Percentiles rank a stretch among this genome's conserved stretches.
These are phyloP conservation scores for Naumovozyma castellii DNA, from an alignment of 805 yeast genomes.

Conservation along the genomic window DNA sequence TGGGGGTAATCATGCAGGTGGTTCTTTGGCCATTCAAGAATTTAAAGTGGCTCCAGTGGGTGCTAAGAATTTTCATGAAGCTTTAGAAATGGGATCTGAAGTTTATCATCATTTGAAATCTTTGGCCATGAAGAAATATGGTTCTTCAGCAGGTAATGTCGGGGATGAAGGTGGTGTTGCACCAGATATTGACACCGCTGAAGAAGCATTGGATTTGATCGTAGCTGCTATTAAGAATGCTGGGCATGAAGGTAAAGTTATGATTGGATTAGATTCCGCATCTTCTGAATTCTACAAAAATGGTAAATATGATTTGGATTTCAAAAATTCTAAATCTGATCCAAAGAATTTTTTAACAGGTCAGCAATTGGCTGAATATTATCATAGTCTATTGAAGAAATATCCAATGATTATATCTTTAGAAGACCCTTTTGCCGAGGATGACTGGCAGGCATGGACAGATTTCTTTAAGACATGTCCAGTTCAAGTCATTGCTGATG, in stretches of 20 bases:
- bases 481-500: conserved; percentile 94
- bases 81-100: conserved; percentile 93
- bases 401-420: conserved; percentile 98
- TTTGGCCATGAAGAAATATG: conserved; percentile 88
- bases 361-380: conserved; percentile 74
- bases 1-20: conserved; percentile 99
- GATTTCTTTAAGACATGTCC: conserved; percentile 69
- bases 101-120: conserved; percentile 95
- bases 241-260: conserved; percentile 89
- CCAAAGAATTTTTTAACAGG: conserved; percentile 85
- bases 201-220: conserved; percentile 94
- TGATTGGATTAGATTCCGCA: conserved; percentile 92
- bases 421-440: conserved; percentile 99
- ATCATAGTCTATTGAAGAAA: conserved; percentile 67
- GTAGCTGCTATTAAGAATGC: conserved; percentile 82
- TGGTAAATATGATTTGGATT: conserved; percentile 95
- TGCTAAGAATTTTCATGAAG: conserved; percentile 87
- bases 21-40: conserved; percentile 97
- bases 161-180: conserved; percentile 99
- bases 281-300: conserved; percentile 96
- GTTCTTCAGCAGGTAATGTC: conserved; percentile 97
- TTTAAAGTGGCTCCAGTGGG: conserved; percentile 97
- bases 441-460: conserved; percentile 98
- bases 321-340: conserved; percentile 94
- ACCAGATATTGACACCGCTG: conserved; percentile 90